Evolutionary conservation across 345 rosid genomes (phyloP).

Genomic region (Hibiscus mutabilis): DNA sequence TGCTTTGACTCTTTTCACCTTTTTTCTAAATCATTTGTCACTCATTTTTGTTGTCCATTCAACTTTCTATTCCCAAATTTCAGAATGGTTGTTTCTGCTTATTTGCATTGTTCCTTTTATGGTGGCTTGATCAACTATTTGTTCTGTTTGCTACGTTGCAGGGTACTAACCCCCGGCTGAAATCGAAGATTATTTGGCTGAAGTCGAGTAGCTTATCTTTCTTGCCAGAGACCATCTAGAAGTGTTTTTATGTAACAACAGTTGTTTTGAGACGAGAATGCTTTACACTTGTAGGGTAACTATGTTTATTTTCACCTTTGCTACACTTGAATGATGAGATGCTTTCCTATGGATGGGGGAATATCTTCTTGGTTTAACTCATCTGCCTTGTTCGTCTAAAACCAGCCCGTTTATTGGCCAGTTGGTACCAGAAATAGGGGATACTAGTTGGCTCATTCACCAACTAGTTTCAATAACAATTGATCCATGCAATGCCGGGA

Average conservation of each 20-base stretch:
- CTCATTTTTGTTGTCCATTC: background rate
- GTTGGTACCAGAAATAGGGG: conserved; percentile 26
- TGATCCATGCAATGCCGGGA: no score
- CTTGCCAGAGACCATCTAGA: background rate
- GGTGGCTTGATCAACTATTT: background rate
- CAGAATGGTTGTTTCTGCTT: background rate
- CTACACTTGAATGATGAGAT: background rate
- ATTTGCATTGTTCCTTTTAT: background rate
- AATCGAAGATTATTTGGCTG: conserved; percentile 50
- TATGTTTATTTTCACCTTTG: background rate
- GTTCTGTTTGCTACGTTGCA: conserved; percentile 21
- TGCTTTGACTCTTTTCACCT: background rate
- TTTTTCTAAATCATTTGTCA: background rate
- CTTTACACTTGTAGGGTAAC: background rate
- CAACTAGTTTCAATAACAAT: conserved; percentile 23
- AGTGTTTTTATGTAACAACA: conserved; percentile 2
- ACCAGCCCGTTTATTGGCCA: conserved; percentile 33
- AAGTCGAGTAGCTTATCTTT: conserved; percentile 44
- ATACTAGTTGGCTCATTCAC: conserved; percentile 27
- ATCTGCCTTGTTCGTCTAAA: conserved; percentile 35
- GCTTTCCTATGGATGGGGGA: conserved; percentile 32
- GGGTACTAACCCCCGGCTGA: conserved; percentile 76
- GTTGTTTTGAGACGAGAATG: background rate
- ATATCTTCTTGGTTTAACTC: conserved; percentile 44
- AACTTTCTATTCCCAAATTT: background rate